phyloP scores from a whole-genome alignment of 78 protist species.

The Dictyostelium firmibasis region DNA sequence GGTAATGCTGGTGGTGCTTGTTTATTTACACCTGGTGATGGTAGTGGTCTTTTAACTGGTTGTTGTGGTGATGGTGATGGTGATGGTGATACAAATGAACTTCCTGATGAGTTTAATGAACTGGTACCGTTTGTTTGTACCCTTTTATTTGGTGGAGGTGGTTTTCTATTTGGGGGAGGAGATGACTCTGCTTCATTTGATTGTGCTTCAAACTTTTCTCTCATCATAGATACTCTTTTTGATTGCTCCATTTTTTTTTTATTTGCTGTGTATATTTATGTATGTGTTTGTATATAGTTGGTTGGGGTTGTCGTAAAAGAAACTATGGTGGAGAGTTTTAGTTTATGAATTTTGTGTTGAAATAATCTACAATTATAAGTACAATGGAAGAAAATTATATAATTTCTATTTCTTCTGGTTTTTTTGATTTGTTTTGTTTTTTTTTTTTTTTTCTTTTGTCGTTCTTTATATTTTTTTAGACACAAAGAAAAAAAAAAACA shows the following conservation, averaged over 20 bases:
- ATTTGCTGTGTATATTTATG: neutral
- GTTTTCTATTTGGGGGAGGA: conserved; percentile 51
- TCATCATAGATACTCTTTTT: conserved; percentile 75
- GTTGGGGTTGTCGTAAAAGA: neutral
- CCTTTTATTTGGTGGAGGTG: conserved; percentile 38
- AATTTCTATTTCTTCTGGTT: neutral
- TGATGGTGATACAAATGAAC: neutral
- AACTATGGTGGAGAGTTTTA: neutral
- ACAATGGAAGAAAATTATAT: neutral
- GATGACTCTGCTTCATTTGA: conserved; percentile 45
- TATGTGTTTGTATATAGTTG: neutral
- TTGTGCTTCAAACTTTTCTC: conserved; percentile 77
- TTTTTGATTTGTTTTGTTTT: neutral
- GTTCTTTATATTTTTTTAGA: neutral
- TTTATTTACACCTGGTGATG: conserved; percentile 9
- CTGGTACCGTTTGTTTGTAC: neutral
- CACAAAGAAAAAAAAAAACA: neutral
- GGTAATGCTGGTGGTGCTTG: conserved; percentile 72
- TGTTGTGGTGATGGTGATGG: conserved; percentile 25
- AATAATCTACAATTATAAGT: neutral
- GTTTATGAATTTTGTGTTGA: neutral
- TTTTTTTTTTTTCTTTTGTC: neutral
- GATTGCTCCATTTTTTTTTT: conserved; percentile 32
- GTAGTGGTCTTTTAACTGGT: conserved; percentile 54
- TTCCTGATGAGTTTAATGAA: neutral